phyloP scores from a whole-genome alignment of 345 rosid species.

The Anacardium occidentale region DNA sequence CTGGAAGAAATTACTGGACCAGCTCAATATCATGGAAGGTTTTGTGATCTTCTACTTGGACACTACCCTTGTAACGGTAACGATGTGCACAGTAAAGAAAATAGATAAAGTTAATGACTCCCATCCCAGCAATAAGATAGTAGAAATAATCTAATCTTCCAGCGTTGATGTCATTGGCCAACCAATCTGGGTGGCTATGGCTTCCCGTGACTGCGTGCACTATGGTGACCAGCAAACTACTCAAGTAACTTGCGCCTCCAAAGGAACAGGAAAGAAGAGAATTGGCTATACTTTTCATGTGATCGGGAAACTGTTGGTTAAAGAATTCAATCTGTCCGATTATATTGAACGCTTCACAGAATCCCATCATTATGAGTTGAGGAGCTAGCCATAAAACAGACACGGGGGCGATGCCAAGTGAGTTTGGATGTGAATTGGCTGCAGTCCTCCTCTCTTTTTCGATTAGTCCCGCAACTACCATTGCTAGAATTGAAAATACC shows the following conservation, averaged over 20 bases:
- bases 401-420: conserved; percentile 27
- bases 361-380: conserved; percentile 55
- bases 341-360: conserved; percentile 54
- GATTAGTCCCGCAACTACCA: conserved; percentile 49
- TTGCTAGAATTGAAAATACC: conserved; percentile 40
- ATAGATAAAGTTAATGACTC: conserved; percentile 43
- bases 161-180: conserved; percentile 41
- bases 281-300: conserved; percentile 62
- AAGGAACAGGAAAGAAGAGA: conserved; percentile 45
- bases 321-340: conserved; percentile 64
- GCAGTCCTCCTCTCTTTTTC: conserved; percentile 45
- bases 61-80: conserved; percentile 44
- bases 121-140: conserved; percentile 49
- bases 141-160: conserved; percentile 62
- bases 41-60: conserved; percentile 3
- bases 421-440: conserved; percentile 20
- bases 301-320: conserved; percentile 58
- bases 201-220: conserved; percentile 43
- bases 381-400: conserved; percentile 61
- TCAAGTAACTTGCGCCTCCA: conserved; percentile 38
- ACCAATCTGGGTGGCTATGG: conserved; percentile 50
- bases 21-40: conserved; percentile 23
- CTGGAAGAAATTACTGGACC: conserved; percentile 7
- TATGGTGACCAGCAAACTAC: conserved; percentile 31
- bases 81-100: conserved; percentile 41